Conservation (phyloP, 2,329 filamentous ascomycete genomes). For the Scleromitrula shiraiana region DNA sequence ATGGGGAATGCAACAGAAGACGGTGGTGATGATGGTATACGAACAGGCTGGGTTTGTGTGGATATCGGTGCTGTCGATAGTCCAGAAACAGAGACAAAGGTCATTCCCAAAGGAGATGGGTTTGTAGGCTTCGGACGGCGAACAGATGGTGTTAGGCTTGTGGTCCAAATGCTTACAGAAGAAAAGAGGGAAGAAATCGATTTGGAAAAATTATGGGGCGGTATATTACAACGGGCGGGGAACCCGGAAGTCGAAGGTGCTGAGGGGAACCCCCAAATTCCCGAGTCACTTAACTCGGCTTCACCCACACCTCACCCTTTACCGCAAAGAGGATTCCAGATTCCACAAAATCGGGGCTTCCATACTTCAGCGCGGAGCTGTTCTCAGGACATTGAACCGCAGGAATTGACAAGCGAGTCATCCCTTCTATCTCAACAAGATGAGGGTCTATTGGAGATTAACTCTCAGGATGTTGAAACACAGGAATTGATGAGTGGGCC, state of each 20-base stretch:
- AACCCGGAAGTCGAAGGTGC: constrained; percentile 5
- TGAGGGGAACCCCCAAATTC: too few species aligned
- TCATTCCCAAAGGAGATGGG: constrained; percentile 39
- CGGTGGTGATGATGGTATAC: constrained; percentile 72
- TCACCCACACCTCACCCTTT: not conserved
- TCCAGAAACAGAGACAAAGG: constrained; percentile 34
- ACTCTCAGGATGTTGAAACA: too few species aligned
- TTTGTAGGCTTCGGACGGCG: constrained; percentile 71
- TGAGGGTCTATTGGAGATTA: not conserved
- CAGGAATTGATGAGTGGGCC: not conserved
- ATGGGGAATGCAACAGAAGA: constrained; percentile 60
- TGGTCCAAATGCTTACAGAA: constrained; percentile 65
- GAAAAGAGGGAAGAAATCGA: constrained; percentile 61
- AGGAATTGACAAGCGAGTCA: not conserved
- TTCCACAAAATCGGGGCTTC: constrained; percentile 8
- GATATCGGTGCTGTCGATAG: constrained; percentile 68
- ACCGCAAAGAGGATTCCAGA: constrained; percentile 5
- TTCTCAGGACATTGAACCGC: not conserved
- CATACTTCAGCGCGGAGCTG: constrained; percentile 11
- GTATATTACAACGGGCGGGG: constrained; percentile 22
- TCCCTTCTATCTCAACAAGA: not conserved
- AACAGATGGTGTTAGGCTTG: constrained; percentile 50
- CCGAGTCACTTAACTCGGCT: too few species aligned
- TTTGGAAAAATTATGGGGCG: constrained; percentile 53
- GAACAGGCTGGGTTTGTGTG: constrained; percentile 93